Evolutionary conservation across 768 basidiomycete species (phyloP).

Genomic region (Russula sp.): DNA sequence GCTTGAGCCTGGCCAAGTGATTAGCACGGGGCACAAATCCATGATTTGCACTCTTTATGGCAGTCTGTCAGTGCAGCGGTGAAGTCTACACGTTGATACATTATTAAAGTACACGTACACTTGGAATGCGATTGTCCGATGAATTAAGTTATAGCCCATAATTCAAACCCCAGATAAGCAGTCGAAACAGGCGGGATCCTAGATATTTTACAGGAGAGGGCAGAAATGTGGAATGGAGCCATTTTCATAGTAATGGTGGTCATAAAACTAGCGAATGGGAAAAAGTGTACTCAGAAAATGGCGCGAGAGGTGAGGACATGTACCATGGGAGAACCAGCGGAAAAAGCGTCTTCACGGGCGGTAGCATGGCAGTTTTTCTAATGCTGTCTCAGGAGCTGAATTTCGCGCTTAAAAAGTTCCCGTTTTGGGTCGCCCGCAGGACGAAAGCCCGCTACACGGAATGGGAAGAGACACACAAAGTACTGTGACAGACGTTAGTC

Average conservation of each 20-base stretch:
- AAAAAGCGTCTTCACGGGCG: not conserved
- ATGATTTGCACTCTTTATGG: no score
- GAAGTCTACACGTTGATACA: not conserved
- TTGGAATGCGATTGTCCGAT: not conserved
- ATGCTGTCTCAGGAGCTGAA: not conserved
- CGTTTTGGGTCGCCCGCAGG: not conserved
- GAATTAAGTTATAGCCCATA: not conserved
- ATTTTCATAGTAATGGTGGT: not conserved
- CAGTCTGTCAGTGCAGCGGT: not conserved
- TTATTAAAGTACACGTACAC: not conserved
- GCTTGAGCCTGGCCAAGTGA: no score
- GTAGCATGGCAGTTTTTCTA: not conserved
- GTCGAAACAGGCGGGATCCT: not conserved
- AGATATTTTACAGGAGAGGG: not conserved
- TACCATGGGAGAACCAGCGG: not conserved
- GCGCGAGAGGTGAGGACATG: not conserved
- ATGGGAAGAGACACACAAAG: slow-evolving; percentile 5
- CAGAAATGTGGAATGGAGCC: not conserved
- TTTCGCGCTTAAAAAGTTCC: slow-evolving; percentile 9
- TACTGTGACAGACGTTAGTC: slow-evolving; percentile 5
- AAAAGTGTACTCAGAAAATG: not conserved
- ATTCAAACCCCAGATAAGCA: not conserved
- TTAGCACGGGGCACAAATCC: no score
- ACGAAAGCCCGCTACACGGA: not conserved
- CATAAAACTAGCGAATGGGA: not conserved